Percentiles rank a stretch among this genome's conserved stretches.
These are phyloP conservation scores for Termitomyces sp. DNA, from an alignment of 768 basidiomycete species.

Conservation along the genomic window DNA sequence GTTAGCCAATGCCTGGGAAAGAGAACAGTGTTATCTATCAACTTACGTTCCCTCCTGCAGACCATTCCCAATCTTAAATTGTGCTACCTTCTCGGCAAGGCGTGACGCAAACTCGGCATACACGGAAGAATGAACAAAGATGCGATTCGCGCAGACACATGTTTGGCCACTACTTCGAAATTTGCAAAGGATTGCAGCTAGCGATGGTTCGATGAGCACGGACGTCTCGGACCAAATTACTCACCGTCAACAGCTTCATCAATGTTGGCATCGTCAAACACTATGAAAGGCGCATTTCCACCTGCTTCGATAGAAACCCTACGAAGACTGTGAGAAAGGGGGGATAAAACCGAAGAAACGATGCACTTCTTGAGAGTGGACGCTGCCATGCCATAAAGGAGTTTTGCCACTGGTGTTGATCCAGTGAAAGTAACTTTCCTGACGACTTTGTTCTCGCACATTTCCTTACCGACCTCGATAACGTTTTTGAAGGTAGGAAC, in stretches of 20 bases:
- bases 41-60: slow-evolving; percentile 71
- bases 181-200: slow-evolving; percentile 71
- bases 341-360: background rate
- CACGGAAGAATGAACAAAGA: slow-evolving; percentile 86
- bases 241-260: slow-evolving; percentile 85
- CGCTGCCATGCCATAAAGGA: slow-evolving; percentile 66
- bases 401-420: slow-evolving; percentile 75
- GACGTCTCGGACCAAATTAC: slow-evolving; percentile 3
- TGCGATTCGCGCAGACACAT: slow-evolving; percentile 84
- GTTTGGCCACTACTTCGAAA: slow-evolving; percentile 83
- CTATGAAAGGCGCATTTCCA: slow-evolving; percentile 94
- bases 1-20: background rate
- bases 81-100: slow-evolving; percentile 75
- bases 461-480: slow-evolving; percentile 83
- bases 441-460: slow-evolving; percentile 84
- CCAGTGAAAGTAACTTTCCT: slow-evolving; percentile 93
- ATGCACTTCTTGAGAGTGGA: slow-evolving; percentile 78
- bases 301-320: slow-evolving; percentile 80
- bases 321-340: slow-evolving; percentile 2
- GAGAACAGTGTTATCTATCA: too few relatives aligned
- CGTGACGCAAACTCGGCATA: slow-evolving; percentile 91
- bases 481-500: slow-evolving; percentile 86
- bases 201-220: background rate
- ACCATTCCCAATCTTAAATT: slow-evolving; percentile 87
- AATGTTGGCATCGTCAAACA: slow-evolving; percentile 94